Conservation (phyloP, 2,329 filamentous ascomycete genomes). For the Aspergillus nomiae region DNA sequence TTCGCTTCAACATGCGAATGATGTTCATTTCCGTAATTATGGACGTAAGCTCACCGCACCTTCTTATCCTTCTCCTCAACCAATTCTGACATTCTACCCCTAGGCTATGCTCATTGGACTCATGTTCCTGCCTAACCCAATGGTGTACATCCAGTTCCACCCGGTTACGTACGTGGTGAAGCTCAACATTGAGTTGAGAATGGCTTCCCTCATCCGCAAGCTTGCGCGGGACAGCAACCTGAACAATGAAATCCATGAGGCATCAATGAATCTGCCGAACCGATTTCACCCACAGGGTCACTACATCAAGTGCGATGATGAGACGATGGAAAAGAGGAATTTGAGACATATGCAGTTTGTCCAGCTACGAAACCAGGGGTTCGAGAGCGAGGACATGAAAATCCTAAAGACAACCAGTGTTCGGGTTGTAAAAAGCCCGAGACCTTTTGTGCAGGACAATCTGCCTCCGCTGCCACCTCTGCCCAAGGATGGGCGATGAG, state of each 20-base stretch:
- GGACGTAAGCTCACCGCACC: background rate
- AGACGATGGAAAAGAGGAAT: background rate
- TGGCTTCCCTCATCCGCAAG: background rate
- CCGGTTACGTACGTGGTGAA: background rate
- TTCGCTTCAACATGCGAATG: background rate
- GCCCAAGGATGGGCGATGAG: background rate
- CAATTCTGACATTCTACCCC: background rate
- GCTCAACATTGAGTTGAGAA: background rate
- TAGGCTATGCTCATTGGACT: background rate
- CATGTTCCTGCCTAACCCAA: background rate
- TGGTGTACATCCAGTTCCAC: background rate
- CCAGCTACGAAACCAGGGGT: background rate
- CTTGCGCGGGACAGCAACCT: background rate
- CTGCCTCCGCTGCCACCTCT: background rate
- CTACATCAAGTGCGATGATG: background rate
- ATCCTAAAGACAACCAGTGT: slow-evolving; percentile 1
- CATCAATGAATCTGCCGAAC: background rate
- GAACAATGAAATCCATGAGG: background rate
- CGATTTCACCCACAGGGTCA: background rate
- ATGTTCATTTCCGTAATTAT: background rate
- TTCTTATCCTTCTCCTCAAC: too few relatives aligned
- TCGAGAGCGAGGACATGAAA: background rate
- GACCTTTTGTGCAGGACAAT: background rate
- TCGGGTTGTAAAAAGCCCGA: background rate
- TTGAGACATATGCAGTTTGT: background rate